phyloP scores from a whole-genome alignment of 176 grass and related monocot genomes.

The Phragmites australis region DNA sequence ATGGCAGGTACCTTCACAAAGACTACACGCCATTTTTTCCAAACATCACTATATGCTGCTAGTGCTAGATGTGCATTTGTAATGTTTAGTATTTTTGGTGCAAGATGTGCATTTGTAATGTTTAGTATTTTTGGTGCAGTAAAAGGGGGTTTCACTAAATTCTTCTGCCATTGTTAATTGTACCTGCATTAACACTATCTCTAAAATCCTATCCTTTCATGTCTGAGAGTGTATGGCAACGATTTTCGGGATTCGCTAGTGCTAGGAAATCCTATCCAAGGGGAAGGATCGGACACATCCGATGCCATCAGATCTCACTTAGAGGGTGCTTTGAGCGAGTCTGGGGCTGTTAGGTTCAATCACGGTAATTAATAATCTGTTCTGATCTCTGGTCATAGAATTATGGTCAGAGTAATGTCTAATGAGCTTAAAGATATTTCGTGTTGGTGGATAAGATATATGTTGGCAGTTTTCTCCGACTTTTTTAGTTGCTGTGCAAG shows the following conservation, averaged over 20 bases:
- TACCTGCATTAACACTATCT: not conserved
- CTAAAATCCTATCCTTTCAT: not conserved
- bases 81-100: slow-evolving; percentile 1
- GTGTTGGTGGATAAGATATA: not conserved
- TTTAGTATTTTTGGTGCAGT: not conserved
- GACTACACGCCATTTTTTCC: not conserved
- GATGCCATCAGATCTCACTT: too few species aligned
- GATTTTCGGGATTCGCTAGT: not conserved
- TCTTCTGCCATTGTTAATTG: not conserved
- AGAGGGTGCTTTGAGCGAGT: not conserved
- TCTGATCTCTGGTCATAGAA: not conserved
- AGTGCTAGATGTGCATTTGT: slow-evolving; percentile 19
- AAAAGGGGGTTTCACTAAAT: not conserved
- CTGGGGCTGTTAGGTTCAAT: not conserved
- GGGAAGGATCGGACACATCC: too few species aligned
- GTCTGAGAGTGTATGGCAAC: not conserved
- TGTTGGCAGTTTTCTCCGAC: not conserved
- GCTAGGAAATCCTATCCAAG: not conserved
- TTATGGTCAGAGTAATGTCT: slow-evolving; percentile 7
- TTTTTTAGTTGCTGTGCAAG: slow-evolving; percentile 3
- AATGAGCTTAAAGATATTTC: not conserved
- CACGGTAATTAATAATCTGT: not conserved
- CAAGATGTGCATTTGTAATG: slow-evolving; percentile 21
- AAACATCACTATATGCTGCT: slow-evolving; percentile 1
- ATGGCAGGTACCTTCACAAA: slow-evolving; percentile 66